Base-by-base conservation (phyloP, 495 filamentous ascomycete genomes). In the Wilcoxina mikolae region DNA sequence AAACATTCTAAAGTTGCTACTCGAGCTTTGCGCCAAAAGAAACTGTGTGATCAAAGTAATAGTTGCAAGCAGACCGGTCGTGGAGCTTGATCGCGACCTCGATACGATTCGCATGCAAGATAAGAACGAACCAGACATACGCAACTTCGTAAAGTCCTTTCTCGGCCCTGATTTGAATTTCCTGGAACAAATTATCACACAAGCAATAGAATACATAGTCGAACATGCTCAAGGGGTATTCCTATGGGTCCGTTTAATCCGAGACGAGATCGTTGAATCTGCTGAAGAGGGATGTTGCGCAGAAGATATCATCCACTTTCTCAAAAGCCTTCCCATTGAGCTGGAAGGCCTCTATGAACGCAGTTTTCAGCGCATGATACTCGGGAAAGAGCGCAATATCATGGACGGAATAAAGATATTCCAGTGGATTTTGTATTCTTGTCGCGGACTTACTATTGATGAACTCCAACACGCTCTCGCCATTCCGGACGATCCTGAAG, bases 181-280 rank as follows among this genome's bases (percentile, higher is more conserved):
- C 29, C 3, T 10, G 4, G 31, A 15, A 9, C 25, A 51, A 35
- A 22, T 33, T 25, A 4, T 51, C 11, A 3, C 15, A 4, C 4
- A 20, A 33, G 5, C 31, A 9, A 51, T 12, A 3, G 28, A 31
- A 9, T 18, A 35, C 48, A 51, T 51, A 33, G n/a, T 33, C 11
- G n/a, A 31, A 20, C 7, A 31, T 51, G 26, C 48, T 33, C 7
- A 51, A 35, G 48, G 48, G 5, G 48, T 51, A 3, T 51, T 38
- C 25, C 12, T 39, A 18, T 51, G 48, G 48, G 28, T 38, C 7
- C 29, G 15, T 38, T 15, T 51, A 4, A 28, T 51, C 15, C 4
- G 7, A 25, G 48, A 31, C 4, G 31, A 39, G 22, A 7, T 51
- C 12, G 10, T 17, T 38, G 12, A 12, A 23, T 39, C 4, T 23